These are phyloP conservation scores for Teratosphaeria zuluensis DNA, from an alignment of 2,329 filamentous ascomycete species.

Conservation along the genomic window DNA sequence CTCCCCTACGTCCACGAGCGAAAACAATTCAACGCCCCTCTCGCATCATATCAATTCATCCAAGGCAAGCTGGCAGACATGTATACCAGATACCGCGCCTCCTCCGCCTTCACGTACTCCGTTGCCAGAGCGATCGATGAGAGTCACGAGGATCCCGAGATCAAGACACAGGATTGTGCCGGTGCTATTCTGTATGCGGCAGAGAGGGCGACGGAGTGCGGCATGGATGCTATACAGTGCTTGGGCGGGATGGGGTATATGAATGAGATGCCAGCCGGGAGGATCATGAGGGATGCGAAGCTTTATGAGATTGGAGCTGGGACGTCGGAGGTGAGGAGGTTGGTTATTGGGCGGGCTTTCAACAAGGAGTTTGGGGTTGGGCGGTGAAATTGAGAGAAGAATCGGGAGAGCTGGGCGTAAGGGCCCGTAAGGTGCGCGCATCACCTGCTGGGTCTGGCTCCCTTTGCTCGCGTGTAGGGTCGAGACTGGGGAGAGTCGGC, in stretches of 20 bases:
- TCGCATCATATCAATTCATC: constrained; percentile 85
- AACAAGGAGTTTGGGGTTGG: constrained; percentile 65
- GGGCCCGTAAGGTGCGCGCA: no score
- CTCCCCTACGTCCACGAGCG: constrained; percentile 84
- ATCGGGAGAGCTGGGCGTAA: background rate
- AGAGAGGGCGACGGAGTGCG: constrained; percentile 77
- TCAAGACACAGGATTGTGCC: constrained; percentile 85
- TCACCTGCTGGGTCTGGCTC: no score
- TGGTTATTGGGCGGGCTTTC: constrained; percentile 88
- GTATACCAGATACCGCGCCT: constrained; percentile 86
- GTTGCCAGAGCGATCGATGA: constrained; percentile 76
- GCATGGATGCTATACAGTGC: constrained; percentile 81
- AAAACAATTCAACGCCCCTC: constrained; percentile 77
- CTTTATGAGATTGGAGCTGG: constrained; percentile 96
- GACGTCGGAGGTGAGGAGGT: constrained; percentile 84
- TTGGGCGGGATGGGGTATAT: constrained; percentile 93
- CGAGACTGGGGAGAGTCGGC: no score
- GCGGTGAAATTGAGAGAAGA: background rate
- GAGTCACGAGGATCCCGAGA: constrained; percentile 29
- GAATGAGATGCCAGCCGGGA: constrained; percentile 85
- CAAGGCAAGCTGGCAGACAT: constrained; percentile 93
- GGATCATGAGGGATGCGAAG: constrained; percentile 67
- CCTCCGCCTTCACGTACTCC: constrained; percentile 75
- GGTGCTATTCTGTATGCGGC: constrained; percentile 89
- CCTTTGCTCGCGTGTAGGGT: no score